A percentile compares a stretch with the other conserved stretches of the same genome.
phyloP scores from a whole-genome alignment of 192 early-diverging fungal species.

The Coemansia sp. region DNA sequence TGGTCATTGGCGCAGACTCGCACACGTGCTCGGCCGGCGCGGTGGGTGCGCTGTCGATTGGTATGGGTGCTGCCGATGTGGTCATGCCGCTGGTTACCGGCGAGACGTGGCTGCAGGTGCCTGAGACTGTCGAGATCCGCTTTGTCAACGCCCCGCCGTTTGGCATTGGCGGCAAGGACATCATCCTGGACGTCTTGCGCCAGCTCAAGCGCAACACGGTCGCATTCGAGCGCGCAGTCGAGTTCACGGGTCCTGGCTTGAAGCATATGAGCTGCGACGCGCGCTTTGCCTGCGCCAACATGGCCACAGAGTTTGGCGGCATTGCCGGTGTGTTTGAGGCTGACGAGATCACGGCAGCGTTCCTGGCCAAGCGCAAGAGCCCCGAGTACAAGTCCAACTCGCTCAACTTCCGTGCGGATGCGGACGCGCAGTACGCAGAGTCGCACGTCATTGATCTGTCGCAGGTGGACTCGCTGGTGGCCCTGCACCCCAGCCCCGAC shows the following conservation, averaged over 20 bases:
- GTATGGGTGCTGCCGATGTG: conserved; percentile 78
- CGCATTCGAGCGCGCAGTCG: conserved; percentile 75
- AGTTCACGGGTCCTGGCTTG: conserved; percentile 72
- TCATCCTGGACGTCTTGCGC: conserved; percentile 74
- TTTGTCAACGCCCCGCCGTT: conserved; percentile 71
- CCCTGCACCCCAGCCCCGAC: conserved; percentile 73
- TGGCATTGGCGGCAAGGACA: conserved; percentile 80
- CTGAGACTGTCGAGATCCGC: conserved; percentile 75
- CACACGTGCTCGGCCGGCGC: conserved; percentile 80
- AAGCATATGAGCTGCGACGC: conserved; percentile 81
- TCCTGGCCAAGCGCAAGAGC: conserved; percentile 70
- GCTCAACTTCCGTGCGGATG: conserved; percentile 71
- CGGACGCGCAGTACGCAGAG: conserved; percentile 76
- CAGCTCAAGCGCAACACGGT: conserved; percentile 83
- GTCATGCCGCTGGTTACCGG: conserved; percentile 81
- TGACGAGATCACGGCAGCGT: conserved; percentile 72
- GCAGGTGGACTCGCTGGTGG: conserved; percentile 66
- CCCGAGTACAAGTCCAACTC: conserved; percentile 65
- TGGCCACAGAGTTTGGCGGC: conserved; percentile 84
- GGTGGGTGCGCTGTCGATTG: conserved; percentile 75
- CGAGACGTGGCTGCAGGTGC: conserved; percentile 81
- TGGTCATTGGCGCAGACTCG: conserved; percentile 79
- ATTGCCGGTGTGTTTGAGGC: conserved; percentile 81
- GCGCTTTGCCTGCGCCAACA: conserved; percentile 77
- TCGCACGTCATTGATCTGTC: conserved; percentile 71